Percentiles rank a stretch among this genome's conserved stretches.
Conservation (phyloP, 2,329 filamentous ascomycete genomes). For the Mariannaea elegans region DNA sequence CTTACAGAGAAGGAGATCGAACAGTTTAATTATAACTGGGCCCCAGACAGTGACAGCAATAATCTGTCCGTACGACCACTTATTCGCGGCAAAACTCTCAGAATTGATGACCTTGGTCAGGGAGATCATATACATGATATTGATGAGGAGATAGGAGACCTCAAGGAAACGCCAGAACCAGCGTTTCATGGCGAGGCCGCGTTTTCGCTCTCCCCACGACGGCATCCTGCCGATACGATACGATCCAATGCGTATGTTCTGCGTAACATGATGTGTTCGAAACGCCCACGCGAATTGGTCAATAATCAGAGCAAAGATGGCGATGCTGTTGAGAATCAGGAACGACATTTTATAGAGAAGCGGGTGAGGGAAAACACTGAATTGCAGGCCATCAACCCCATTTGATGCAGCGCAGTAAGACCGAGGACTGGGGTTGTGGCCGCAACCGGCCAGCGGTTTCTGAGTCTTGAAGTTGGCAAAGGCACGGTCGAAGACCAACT, state of each 20-base stretch:
- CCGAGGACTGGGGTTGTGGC: slow-evolving; percentile 49
- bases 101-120: slow-evolving; percentile 47
- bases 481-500: slow-evolving; percentile 46
- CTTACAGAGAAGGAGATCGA: slow-evolving; percentile 50
- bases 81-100: slow-evolving; percentile 47
- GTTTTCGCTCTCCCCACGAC: slow-evolving; percentile 38
- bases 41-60: slow-evolving; percentile 52
- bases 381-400: slow-evolving; percentile 44
- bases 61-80: slow-evolving; percentile 51
- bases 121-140: slow-evolving; percentile 50
- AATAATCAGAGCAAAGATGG: slow-evolving; percentile 45
- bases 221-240: slow-evolving; percentile 46
- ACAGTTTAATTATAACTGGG: slow-evolving; percentile 51
- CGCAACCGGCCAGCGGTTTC: slow-evolving; percentile 44
- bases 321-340: slow-evolving; percentile 47
- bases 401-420: slow-evolving; percentile 49
- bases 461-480: slow-evolving; percentile 47
- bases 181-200: slow-evolving; percentile 41
- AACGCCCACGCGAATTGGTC: slow-evolving; percentile 50
- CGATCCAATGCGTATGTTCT: slow-evolving; percentile 42
- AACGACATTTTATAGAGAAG: slow-evolving; percentile 50
- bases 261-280: slow-evolving; percentile 45
- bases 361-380: slow-evolving; percentile 50
- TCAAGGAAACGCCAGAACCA: slow-evolving; percentile 49
- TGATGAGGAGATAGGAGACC: slow-evolving; percentile 48